Evolutionary conservation across 192 early-diverging fungal genomes (phyloP).

Genomic region (Geranomyces michiganensis): DNA sequence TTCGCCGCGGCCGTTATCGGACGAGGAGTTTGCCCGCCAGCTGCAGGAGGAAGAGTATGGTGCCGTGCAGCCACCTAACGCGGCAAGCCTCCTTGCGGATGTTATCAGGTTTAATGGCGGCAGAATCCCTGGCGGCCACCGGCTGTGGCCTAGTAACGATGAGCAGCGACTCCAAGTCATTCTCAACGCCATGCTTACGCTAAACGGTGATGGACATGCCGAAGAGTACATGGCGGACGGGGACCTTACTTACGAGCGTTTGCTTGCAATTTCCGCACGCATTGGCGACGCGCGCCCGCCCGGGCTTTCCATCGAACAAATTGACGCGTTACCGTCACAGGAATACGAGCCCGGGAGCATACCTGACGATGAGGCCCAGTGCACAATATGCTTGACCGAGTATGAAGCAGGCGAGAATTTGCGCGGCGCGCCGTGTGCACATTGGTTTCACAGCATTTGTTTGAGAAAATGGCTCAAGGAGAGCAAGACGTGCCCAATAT

Average conservation of each 20-base stretch:
- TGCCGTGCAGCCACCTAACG: constrained; percentile 18
- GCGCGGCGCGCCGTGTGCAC: constrained; percentile 24
- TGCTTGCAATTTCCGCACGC: constrained; percentile 25
- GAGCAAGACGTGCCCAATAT: constrained; percentile 2
- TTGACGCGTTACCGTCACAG: constrained; percentile 3
- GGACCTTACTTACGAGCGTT: constrained; percentile 27
- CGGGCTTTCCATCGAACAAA: neutral
- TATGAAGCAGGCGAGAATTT: constrained; percentile 29
- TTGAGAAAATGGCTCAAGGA: constrained; percentile 5
- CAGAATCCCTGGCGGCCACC: no score
- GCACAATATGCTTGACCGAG: constrained; percentile 25
- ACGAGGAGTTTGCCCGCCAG: constrained; percentile 35
- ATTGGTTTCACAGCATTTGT: constrained; percentile 33
- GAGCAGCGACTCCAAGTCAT: no score
- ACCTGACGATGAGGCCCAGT: constrained; percentile 9
- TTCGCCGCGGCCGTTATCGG: constrained; percentile 4
- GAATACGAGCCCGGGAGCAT: constrained; percentile 16
- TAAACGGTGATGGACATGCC: neutral
- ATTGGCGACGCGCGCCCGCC: constrained; percentile 32
- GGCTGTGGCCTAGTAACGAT: no score
- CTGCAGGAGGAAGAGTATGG: constrained; percentile 37
- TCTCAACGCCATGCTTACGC: neutral
- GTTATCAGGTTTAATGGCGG: neutral
- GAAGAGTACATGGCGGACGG: constrained; percentile 28
- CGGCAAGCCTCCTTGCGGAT: neutral